These are phyloP conservation scores for Populus trichocarpa DNA, from an alignment of 441 rosid species.

Conservation along the genomic window DNA sequence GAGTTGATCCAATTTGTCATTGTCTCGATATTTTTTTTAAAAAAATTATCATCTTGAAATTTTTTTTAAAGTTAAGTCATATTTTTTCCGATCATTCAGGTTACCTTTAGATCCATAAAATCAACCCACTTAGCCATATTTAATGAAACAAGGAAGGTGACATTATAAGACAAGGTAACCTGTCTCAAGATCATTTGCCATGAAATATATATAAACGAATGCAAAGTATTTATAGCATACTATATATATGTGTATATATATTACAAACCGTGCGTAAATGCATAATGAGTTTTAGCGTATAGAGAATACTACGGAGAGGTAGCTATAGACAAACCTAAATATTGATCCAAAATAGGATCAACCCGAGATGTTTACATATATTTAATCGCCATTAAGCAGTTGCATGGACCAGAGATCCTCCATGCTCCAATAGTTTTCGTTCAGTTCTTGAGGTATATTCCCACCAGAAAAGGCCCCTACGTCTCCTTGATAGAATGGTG, in stretches of 20 bases:
- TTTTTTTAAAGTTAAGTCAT: too few relatives aligned
- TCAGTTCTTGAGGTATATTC: constrained; percentile 36
- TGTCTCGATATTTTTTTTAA: too few relatives aligned
- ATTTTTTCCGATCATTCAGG: too few relatives aligned
- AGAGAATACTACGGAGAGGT: background rate
- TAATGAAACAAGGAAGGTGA: too few relatives aligned
- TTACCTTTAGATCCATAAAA: too few relatives aligned
- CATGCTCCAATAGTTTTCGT: constrained; percentile 77
- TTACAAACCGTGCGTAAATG: constrained; percentile 20
- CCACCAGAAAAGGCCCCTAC: constrained; percentile 24
- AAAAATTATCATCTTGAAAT: too few relatives aligned
- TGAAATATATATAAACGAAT: background rate
- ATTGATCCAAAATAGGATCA: background rate
- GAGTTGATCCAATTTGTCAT: too few relatives aligned
- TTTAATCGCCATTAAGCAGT: constrained; percentile 56
- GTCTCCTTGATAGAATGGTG: constrained; percentile 34
- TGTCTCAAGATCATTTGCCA: background rate
- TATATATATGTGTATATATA: background rate
- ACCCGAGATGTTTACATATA: background rate
- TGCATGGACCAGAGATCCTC: constrained; percentile 95
- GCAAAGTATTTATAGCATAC: background rate
- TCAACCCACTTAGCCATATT: too few relatives aligned
- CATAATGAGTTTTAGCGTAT: background rate
- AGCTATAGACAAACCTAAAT: constrained; percentile 24
- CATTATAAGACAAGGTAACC: too few relatives aligned